Conservation (phyloP, 2,329 filamentous ascomycete genomes). For the Fusarium agapanthi region DNA sequence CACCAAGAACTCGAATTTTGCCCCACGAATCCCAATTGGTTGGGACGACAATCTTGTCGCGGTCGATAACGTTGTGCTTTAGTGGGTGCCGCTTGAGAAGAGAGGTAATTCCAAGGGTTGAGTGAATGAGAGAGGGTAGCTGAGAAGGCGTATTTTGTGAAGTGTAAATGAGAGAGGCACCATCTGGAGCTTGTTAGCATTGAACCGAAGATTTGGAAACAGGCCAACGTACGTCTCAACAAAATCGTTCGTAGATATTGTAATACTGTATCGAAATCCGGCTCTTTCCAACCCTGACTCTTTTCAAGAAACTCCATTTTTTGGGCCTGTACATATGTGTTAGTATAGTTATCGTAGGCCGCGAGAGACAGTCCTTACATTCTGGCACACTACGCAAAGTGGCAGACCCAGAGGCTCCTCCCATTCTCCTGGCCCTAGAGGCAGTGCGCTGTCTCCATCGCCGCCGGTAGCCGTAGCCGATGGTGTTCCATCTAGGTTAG, state of each 20-base stretch:
- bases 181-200: constrained; percentile 63
- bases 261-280: constrained; percentile 94
- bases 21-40: constrained; percentile 99
- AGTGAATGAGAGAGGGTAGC: constrained; percentile 82
- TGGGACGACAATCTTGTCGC: constrained; percentile 92
- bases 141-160: constrained; percentile 79
- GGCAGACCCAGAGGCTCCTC: constrained; percentile 88
- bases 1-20: constrained; percentile 91
- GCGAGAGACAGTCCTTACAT: constrained; percentile 63
- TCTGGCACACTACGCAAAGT: constrained; percentile 94
- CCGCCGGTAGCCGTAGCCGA: constrained; percentile 60
- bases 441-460: constrained; percentile 75
- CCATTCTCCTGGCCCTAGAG: constrained; percentile 90
- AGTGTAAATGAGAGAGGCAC: constrained; percentile 86
- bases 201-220: not conserved
- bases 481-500: constrained; percentile 69
- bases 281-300: constrained; percentile 92
- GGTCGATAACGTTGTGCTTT: constrained; percentile 90
- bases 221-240: constrained; percentile 71
- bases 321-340: constrained; percentile 71
- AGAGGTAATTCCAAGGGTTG: constrained; percentile 85
- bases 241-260: constrained; percentile 92
- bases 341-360: constrained; percentile 30
- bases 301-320: constrained; percentile 91
- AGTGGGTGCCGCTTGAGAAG: constrained; percentile 80